Base-by-base conservation (phyloP, 169 alveolate genomes). In the Cryptosporidium sp. region DNA sequence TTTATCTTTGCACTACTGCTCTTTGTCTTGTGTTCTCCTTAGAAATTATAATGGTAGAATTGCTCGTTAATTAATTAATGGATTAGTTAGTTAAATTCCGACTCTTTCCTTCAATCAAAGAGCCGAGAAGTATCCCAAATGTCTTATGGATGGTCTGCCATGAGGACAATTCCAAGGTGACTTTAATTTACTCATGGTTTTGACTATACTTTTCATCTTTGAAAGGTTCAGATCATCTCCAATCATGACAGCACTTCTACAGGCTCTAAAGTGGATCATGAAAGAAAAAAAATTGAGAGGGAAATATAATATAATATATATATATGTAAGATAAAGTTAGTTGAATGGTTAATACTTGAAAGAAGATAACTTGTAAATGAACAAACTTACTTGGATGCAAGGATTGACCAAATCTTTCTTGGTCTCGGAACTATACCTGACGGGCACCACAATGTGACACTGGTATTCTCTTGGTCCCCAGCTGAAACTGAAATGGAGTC, bases 151-250 rank as follows among this genome's bases (percentile, higher is more conserved):
- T 6, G 99, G 99, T 59, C 99, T 92, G 6, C 99, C 99, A 92
- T 98, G 99, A 37, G 99, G 99, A 86, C 99, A 98, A 92, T 98
- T 98, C 99, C 99, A 98, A 9, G 99, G 99, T 62, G 97, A 97
- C 51, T 97, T 93, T 37, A 98, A 93, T 39, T 92, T 92, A 6
- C 97, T 85, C 91, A 98, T 91, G 61, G 94, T 96, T 37, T 85
- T 85, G 18, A 97, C 94, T 18, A 98, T 94, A 39, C 84, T 92
- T 45, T 92, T 93, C 99, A 98, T 98, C 68, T 96, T 93, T 21
- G 86, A 55, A 33, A 84, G 86, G 59, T 95, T 94, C 65, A 98
- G 92, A n/a, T 96, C 92, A 29, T 93, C 97, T 14, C 99, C 99
- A 23, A 98, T 95, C 99, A 97, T 98, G 29, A 97, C 96, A 0